Conservation (phyloP, 2,329 filamentous ascomycete genomes). For the Fusarium citri region DNA sequence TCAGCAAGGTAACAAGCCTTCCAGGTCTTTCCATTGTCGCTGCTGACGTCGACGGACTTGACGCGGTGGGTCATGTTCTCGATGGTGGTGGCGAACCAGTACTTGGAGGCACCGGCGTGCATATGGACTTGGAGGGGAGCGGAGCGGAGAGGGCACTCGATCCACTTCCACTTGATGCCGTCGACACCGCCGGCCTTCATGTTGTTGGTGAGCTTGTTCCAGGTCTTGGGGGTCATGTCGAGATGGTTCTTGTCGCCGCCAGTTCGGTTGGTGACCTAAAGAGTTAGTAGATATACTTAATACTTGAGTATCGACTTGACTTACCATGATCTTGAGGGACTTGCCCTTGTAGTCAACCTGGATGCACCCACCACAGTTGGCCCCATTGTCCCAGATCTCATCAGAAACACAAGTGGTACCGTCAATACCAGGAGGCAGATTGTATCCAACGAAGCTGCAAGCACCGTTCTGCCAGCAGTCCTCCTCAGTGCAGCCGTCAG, state of each 20-base stretch:
- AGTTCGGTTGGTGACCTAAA: constrained; percentile 16
- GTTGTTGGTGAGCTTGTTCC: constrained; percentile 18
- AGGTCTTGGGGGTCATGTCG: constrained; percentile 24
- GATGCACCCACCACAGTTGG: constrained; percentile 20
- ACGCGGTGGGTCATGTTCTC: constrained; percentile 18
- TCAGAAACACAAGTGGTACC: constrained; percentile 18
- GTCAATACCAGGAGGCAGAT: constrained; percentile 14
- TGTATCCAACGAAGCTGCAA: constrained; percentile 18
- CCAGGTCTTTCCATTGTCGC: constrained; percentile 20
- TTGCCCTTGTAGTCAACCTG: constrained; percentile 9
- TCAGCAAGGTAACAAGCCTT: neutral
- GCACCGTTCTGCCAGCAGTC: constrained; percentile 21
- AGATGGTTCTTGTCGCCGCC: constrained; percentile 22
- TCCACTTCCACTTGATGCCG: constrained; percentile 30
- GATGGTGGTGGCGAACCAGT: constrained; percentile 26
- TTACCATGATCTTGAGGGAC: constrained; percentile 18
- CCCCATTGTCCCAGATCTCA: constrained; percentile 17
- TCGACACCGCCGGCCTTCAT: constrained; percentile 13
- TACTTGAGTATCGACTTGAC: fast-evolving
- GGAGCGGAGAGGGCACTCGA: constrained; percentile 9
- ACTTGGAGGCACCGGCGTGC: constrained; percentile 25
- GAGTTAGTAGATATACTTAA: neutral
- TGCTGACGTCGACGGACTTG: constrained; percentile 24
- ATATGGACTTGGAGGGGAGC: constrained; percentile 18
- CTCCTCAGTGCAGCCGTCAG: constrained; percentile 18